Evolutionary conservation across 208 protist genomes (phyloP).

Genomic region (Trypanosoma lewisi): DNA sequence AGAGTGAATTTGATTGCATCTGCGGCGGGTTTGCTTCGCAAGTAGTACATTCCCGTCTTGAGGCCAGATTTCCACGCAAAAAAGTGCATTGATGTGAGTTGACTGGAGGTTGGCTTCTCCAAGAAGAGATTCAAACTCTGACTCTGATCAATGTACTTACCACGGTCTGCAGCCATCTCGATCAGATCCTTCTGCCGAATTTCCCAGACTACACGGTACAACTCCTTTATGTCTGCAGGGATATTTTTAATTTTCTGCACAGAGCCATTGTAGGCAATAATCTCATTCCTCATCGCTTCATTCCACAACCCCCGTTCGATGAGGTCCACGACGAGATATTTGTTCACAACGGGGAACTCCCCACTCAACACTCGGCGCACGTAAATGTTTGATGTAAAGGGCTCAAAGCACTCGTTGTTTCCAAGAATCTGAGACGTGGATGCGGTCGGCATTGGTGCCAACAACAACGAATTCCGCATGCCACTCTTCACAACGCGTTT

Average conservation of each 20-base stretch:
- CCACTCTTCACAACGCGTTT: slow-evolving; percentile 89
- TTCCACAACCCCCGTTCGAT: slow-evolving; percentile 94
- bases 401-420: slow-evolving; percentile 99
- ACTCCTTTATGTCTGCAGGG: slow-evolving; percentile 92
- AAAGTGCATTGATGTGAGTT: slow-evolving; percentile 99
- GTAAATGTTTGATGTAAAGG: slow-evolving; percentile 99
- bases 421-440: slow-evolving; percentile 99
- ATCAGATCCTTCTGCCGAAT: slow-evolving; percentile 97
- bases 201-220: slow-evolving; percentile 99
- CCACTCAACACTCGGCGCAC: slow-evolving; percentile 96
- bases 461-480: slow-evolving; percentile 97
- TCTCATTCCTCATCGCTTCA: slow-evolving; percentile 93
- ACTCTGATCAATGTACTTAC: slow-evolving; percentile 99
- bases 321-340: slow-evolving; percentile 97
- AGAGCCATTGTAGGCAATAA: slow-evolving; percentile 96
- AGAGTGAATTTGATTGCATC: slow-evolving; percentile 99
- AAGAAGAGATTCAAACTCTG: slow-evolving; percentile 99
- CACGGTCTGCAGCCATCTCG: slow-evolving; percentile 98
- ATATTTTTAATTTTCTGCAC: slow-evolving; percentile 94
- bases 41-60: slow-evolving; percentile 99
- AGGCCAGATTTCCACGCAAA: slow-evolving; percentile 98
- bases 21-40: slow-evolving; percentile 96
- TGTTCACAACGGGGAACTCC: slow-evolving; percentile 99
- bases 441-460: slow-evolving; percentile 99
- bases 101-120: slow-evolving; percentile 90